A percentile compares a stretch with the other conserved stretches of the same genome.
phyloP scores from a whole-genome alignment of 495 filamentous ascomycete genomes.

The Penicillium taxi region DNA sequence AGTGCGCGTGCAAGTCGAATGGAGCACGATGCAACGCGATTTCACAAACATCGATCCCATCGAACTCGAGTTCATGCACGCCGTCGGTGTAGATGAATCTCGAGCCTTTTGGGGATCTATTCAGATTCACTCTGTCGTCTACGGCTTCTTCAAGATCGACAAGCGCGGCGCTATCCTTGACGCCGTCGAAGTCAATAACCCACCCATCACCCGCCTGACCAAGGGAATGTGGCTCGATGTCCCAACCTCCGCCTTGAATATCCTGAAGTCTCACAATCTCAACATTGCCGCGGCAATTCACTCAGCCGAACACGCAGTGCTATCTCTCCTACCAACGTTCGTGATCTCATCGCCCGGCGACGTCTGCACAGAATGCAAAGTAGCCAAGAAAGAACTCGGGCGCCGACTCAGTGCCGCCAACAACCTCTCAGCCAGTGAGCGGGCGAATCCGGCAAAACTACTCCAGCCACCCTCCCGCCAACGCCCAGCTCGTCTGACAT shows the following conservation, averaged over 20 bases:
- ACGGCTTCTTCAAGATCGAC: constrained; percentile 95
- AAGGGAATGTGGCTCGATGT: constrained; percentile 98
- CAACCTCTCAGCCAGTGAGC: constrained; percentile 5
- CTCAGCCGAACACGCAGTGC: constrained; percentile 84
- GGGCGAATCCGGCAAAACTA: constrained; percentile 11
- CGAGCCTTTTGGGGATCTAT: constrained; percentile 80
- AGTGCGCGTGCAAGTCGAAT: constrained; percentile 81
- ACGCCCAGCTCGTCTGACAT: constrained; percentile 79
- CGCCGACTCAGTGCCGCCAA: constrained; percentile 25
- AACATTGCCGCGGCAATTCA: constrained; percentile 89
- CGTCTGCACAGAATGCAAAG: constrained; percentile 93
- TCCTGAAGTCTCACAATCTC: constrained; percentile 60
- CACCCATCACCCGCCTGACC: constrained; percentile 71
- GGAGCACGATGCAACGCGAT: constrained; percentile 89
- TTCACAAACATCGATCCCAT: constrained; percentile 92
- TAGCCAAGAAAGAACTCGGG: constrained; percentile 58
- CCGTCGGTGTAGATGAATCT: constrained; percentile 40
- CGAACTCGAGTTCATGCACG: constrained; percentile 75
- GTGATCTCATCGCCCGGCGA: constrained; percentile 81
- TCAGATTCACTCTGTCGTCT: constrained; percentile 74
- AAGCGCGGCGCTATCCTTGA: constrained; percentile 76
- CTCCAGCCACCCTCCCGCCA: constrained; percentile 54
- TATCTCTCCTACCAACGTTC: constrained; percentile 81
- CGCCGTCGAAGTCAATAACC: constrained; percentile 87
- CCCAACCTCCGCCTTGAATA: constrained; percentile 66